Conservation (phyloP, 2,329 filamentous ascomycete species). For the Fusarium anguioides region DNA sequence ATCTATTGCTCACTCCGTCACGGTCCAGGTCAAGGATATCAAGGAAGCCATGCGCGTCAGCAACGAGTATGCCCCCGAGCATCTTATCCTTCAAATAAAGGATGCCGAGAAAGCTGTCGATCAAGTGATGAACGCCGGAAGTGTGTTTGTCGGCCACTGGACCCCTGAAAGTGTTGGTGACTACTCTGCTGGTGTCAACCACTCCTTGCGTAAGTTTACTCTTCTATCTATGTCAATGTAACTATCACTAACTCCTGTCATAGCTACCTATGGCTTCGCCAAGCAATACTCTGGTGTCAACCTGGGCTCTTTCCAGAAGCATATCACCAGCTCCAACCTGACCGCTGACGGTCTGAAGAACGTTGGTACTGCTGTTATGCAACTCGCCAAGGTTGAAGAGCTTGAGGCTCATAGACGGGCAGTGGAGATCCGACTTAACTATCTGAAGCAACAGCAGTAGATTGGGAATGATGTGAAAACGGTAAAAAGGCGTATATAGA, state of each 20-base stretch:
- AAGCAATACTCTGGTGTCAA: slow-evolving; percentile 99
- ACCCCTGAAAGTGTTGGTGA: slow-evolving; percentile 98
- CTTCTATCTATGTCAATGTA: not conserved
- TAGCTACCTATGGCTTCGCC: slow-evolving; percentile 96
- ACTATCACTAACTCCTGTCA: slow-evolving; percentile 34
- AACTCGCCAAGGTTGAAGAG: slow-evolving; percentile 92
- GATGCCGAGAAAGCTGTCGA: slow-evolving; percentile 80
- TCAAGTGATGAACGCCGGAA: slow-evolving; percentile 90
- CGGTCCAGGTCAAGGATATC: slow-evolving; percentile 77
- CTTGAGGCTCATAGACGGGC: slow-evolving; percentile 93
- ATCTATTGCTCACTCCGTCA: slow-evolving; percentile 90
- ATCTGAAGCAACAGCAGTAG: slow-evolving; percentile 55
- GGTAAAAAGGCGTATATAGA: slow-evolving; percentile 25
- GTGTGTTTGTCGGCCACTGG: slow-evolving; percentile 95
- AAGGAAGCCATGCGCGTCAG: slow-evolving; percentile 82
- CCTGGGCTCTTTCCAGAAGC: slow-evolving; percentile 94
- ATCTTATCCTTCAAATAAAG: slow-evolving; percentile 90
- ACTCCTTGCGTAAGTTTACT: slow-evolving; percentile 85
- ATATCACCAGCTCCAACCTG: slow-evolving; percentile 94
- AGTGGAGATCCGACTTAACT: slow-evolving; percentile 80
- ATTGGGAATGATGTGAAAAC: not conserved
- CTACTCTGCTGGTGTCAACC: slow-evolving; percentile 97
- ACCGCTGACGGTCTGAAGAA: slow-evolving; percentile 86
- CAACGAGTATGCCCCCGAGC: slow-evolving; percentile 96
- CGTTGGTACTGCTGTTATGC: slow-evolving; percentile 91